Evolutionary conservation across 768 basidiomycete species (phyloP).

Genomic region (Thelephora aurantiotincta): DNA sequence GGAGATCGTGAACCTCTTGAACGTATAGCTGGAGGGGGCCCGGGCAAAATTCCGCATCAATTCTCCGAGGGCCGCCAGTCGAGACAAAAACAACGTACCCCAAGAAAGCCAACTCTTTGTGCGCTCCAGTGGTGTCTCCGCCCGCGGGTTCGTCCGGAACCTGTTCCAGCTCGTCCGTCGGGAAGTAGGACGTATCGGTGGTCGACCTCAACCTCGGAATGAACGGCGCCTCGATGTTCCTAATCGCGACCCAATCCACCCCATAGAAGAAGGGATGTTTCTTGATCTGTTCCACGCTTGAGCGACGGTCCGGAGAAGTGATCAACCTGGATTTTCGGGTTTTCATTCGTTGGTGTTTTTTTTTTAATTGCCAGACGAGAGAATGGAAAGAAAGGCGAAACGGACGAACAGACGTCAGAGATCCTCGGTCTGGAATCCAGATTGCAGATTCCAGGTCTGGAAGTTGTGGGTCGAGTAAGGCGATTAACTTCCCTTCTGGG

Average conservation of each 20-base stretch:
- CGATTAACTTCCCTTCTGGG: too few relatives aligned
- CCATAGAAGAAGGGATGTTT: slow-evolving; percentile 89
- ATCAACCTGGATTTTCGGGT: slow-evolving; percentile 42
- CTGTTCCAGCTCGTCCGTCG: slow-evolving; percentile 86
- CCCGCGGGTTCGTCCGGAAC: slow-evolving; percentile 32
- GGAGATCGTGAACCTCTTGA: slow-evolving; percentile 61
- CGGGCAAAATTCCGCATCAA: too few relatives aligned
- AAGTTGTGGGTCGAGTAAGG: not conserved
- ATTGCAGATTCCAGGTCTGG: not conserved
- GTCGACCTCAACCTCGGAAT: slow-evolving; percentile 89
- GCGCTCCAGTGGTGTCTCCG: slow-evolving; percentile 25
- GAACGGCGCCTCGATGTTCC: slow-evolving; percentile 87
- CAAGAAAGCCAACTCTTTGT: slow-evolving; percentile 46
- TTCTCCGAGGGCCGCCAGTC: not conserved
- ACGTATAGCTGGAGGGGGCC: slow-evolving; percentile 49
- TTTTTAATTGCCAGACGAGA: not conserved
- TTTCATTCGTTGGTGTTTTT: not conserved
- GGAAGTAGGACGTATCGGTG: slow-evolving; percentile 97
- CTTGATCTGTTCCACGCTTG: slow-evolving; percentile 80
- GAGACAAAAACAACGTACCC: slow-evolving; percentile 24
- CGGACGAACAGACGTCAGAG: not conserved
- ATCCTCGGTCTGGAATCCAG: too few relatives aligned
- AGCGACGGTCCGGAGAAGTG: slow-evolving; percentile 65
- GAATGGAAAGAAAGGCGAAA: not conserved
- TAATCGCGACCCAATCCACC: slow-evolving; percentile 84